Percentiles rank a stretch among this genome's conserved stretches.
Evolutionary conservation across 768 basidiomycete species (phyloP).

Genomic region (Solioccasus polychromus): DNA sequence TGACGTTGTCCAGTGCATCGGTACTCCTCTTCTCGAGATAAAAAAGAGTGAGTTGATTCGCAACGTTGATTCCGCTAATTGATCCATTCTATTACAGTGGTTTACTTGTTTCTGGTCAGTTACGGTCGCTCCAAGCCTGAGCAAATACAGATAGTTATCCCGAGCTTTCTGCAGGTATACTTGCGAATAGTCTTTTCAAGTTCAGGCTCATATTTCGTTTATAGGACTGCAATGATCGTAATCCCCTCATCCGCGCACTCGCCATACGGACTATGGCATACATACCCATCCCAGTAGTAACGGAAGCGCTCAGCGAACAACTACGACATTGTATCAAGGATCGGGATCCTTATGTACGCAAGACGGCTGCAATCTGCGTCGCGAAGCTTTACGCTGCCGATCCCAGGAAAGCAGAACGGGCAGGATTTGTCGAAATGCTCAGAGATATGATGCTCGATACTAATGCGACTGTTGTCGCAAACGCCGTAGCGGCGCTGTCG

Average conservation of each 20-base stretch:
- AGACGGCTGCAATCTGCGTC: conserved; percentile 97
- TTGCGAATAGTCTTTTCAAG: conserved; percentile 3
- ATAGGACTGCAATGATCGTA: conserved; percentile 94
- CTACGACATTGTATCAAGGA: conserved; percentile 91
- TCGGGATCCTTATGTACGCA: conserved; percentile 95
- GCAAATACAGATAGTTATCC: conserved; percentile 88
- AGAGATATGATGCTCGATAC: conserved; percentile 89
- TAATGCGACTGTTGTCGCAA: conserved; percentile 97
- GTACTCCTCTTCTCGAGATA: conserved; percentile 94
- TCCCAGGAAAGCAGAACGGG: conserved; percentile 79
- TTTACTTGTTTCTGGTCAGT: conserved; percentile 95
- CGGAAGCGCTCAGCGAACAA: conserved; percentile 83
- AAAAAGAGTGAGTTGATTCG: conserved; percentile 82
- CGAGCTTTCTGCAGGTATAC: conserved; percentile 81
- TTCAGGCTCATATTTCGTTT: conserved; percentile 11
- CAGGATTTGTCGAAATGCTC: conserved; percentile 87
- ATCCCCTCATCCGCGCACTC: conserved; percentile 93
- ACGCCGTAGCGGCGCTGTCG: conserved; percentile 94
- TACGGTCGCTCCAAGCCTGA: conserved; percentile 94
- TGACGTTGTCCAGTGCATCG: conserved; percentile 93
- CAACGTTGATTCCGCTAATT: background rate
- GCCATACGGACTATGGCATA: conserved; percentile 99
- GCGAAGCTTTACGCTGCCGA: conserved; percentile 93
- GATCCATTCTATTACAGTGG: conserved; percentile 62
- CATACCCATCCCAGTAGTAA: conserved; percentile 88